Evolutionary conservation across 1,139 yeast species (phyloP), one percentile per base, ranked within the genome.

Genomic region (Hansenula lynferdii): DNA sequence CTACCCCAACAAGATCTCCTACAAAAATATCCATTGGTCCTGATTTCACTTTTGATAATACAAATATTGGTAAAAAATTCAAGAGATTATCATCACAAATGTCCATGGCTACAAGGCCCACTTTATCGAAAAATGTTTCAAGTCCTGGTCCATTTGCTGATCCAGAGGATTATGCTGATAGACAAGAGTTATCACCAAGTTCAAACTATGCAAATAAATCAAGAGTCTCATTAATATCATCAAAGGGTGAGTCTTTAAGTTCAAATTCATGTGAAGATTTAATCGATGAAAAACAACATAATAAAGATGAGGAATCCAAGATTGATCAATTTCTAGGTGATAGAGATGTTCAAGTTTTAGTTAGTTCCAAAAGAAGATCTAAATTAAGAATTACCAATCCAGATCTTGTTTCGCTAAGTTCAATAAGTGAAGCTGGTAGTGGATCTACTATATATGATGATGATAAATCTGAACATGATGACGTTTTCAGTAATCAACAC

Each of bases 271-370:
- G 27, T 25, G 20, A 43, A 34, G 33, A 16, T 12, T 7, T 14
- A 14, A 10, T 7, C 7, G 20, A 4, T 43, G 41, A 10, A 31
- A 34, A 5, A 24, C 6, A 17, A 7, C 18, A 28, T 22, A 36
- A 32, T 8, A 44, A 48, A 11, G 48, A 50, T 4, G 57, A 51
- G 20, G 64, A 58, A 6, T 56, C 54, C 14, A 65, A 62, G 29
- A 61, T 58, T 23, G 64, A 65, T 24, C 62, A 64, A 27, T 53
- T 69, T 12, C 71, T 72, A 44, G 67, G 67, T 28, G 67, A 71
- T 29, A 60, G 82, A 47, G 90, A 83, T 45, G 90, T 80, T 0
- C 92, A 83, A 54, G 84, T 84, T 8, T 60, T 84, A 45, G 90
- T 83, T 10, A 76, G 86, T 41, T 76, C 85, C n/a, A 77, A 77